phyloP scores from a whole-genome alignment of 2,329 filamentous ascomycete species.

The Dothidotthia symphoricarpi region DNA sequence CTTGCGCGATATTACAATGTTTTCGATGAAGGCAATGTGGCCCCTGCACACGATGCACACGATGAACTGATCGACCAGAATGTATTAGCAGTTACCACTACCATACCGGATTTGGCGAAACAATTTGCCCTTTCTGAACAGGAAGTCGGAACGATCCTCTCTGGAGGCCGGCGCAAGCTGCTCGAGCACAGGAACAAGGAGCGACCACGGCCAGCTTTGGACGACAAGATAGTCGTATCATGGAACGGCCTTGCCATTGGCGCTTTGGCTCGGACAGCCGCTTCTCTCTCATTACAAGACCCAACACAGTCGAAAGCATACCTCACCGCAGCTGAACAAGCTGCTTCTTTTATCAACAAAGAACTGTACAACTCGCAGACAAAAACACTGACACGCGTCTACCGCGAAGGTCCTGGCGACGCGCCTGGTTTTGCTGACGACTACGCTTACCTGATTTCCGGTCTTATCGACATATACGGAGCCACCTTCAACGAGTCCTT shows the following conservation, averaged over 20 bases:
- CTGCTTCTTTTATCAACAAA: conserved; percentile 68
- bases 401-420: conserved; percentile 64
- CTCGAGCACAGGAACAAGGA: conserved; percentile 69
- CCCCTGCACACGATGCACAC: conserved; percentile 77
- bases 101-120: conserved; percentile 65
- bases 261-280: conserved; percentile 72
- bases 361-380: conserved; percentile 68
- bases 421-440: conserved; percentile 84
- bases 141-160: conserved; percentile 67
- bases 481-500: conserved; percentile 73
- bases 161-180: conserved; percentile 65
- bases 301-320: conserved; percentile 60
- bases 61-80: conserved; percentile 96
- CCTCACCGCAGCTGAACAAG: conserved; percentile 63
- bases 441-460: conserved; percentile 84
- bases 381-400: conserved; percentile 70
- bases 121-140: conserved; percentile 71
- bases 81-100: conserved; percentile 71
- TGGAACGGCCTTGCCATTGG: conserved; percentile 90
- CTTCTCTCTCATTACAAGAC: conserved; percentile 63
- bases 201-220: conserved; percentile 72
- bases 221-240: conserved; percentile 82
- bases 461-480: conserved; percentile 80
- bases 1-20: conserved; percentile 84
- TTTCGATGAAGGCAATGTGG: conserved; percentile 79